Base-by-base conservation (phyloP, 495 filamentous ascomycete species). In the Venustampulla echinocandica region DNA sequence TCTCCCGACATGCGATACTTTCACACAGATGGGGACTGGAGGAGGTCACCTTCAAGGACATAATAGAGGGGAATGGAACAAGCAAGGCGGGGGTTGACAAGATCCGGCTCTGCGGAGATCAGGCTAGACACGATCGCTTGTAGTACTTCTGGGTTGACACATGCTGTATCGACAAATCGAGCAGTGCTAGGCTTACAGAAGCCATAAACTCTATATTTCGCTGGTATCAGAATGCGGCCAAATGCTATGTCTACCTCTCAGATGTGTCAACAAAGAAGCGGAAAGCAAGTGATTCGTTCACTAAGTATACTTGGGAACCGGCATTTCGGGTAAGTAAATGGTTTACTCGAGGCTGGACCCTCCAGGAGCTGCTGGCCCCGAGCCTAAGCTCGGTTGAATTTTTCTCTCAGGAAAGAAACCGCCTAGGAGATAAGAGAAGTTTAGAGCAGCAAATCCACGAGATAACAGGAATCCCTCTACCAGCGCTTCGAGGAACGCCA, bases 401-500 rank as follows among this genome's bases (percentile, higher is more conserved):
- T 15, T 37, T 37, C 34, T 37, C 34, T 6, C 9, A 37, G 15
- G 9, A 37, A 10, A 6, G 15, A 18, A 15, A 37, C 15, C 17
- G 20, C 10, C 19, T 41, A 41, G 38, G 38, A 7, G 15, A 41
- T 23, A 41, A 41, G 38, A 18, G 15, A 41, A 21, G 15, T 11
- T 24, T 41, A 21, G 38, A 41, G 20, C 38, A 15, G 23, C 19
- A 41, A 20, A 41, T 41, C 19, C 15, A 41, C 38, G 38, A 41
- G 38, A 41, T 41, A 21, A 41, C 38, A 15, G 38, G 38, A 41
- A 41, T 41, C 15, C 38, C 38, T 23, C 7, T 24, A 13, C 19
- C 17, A 18, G 34, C 34, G 14, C 38, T 24, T 41, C 38, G 38
- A 41, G 38, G 21, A 30, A 30, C 7, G 7, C 27, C n/a, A 7